Conservation (phyloP, 768 basidiomycete genomes). For the Lentinula lateritia region DNA sequence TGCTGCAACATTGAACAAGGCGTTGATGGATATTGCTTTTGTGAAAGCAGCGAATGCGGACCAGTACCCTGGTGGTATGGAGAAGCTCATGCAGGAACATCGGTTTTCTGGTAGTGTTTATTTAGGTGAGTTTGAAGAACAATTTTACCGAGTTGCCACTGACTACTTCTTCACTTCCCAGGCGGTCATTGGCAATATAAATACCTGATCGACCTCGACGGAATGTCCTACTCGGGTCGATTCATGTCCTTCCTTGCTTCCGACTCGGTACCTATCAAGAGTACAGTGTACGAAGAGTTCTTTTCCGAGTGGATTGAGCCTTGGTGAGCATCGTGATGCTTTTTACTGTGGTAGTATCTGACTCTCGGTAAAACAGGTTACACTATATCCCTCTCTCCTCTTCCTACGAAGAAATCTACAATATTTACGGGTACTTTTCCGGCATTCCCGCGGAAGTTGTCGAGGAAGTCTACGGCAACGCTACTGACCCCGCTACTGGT, state of each 20-base stretch:
- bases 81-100: constrained; percentile 56
- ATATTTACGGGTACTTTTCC: constrained; percentile 89
- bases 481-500: neutral
- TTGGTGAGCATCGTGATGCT: constrained; percentile 33
- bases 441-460: constrained; percentile 61
- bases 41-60: constrained; percentile 51
- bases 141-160: neutral
- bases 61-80: constrained; percentile 71
- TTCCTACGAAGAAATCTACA: constrained; percentile 88
- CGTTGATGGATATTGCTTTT: constrained; percentile 71
- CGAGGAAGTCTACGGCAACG: neutral
- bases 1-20: constrained; percentile 44
- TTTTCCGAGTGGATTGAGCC: constrained; percentile 73
- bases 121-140: constrained; percentile 37
- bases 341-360: too few species aligned
- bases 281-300: constrained; percentile 68
- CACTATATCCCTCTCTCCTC: constrained; percentile 92
- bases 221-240: constrained; percentile 71
- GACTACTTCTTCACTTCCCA: neutral
- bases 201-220: constrained; percentile 63
- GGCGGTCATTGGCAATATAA: constrained; percentile 68
- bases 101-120: constrained; percentile 73
- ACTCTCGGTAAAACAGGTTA: constrained; percentile 67
- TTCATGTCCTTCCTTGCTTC: constrained; percentile 59
- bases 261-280: constrained; percentile 65